These are phyloP conservation scores for Fusarium keratoplasticum DNA, from an alignment of 2,329 filamentous ascomycete genomes.

Conservation along the genomic window DNA sequence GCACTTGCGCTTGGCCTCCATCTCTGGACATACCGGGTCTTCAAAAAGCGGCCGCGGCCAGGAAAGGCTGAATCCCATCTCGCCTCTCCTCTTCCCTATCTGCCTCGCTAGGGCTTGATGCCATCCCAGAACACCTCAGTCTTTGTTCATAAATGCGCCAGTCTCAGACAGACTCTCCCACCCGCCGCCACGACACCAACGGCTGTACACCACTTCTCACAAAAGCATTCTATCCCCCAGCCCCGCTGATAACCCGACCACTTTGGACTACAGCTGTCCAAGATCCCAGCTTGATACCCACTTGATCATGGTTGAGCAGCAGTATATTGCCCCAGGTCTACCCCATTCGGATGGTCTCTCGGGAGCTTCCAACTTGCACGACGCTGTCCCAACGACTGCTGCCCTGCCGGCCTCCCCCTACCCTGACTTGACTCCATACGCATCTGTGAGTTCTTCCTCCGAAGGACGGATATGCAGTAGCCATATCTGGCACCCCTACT, in stretches of 20 bases:
- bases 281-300: conserved; percentile 31
- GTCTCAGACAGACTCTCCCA: conserved; percentile 36
- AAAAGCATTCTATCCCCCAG: conserved; percentile 23
- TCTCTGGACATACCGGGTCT: conserved; percentile 34
- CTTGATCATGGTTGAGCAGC: conserved; percentile 52
- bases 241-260: conserved; percentile 34
- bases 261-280: conserved; percentile 40
- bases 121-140: conserved; percentile 24
- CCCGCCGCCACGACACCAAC: conserved; percentile 31
- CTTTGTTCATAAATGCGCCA: conserved; percentile 44
- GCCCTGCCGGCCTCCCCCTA: conserved; percentile 40
- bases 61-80: conserved; percentile 44
- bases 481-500: not conserved
- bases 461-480: not conserved
- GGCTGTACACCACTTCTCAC: conserved; percentile 27
- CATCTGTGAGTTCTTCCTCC: conserved; percentile 45
- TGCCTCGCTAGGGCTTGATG: conserved; percentile 38
- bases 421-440: conserved; percentile 47
- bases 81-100: conserved; percentile 32
- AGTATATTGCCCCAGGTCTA: conserved; percentile 49
- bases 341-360: conserved; percentile 48
- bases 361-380: conserved; percentile 43
- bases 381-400: conserved; percentile 40
- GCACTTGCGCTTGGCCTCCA: conserved; percentile 27
- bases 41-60: conserved; percentile 45